These are phyloP conservation scores for Aciculoconidium aculeatum DNA, from an alignment of 805 yeast species.

Conservation along the genomic window DNA sequence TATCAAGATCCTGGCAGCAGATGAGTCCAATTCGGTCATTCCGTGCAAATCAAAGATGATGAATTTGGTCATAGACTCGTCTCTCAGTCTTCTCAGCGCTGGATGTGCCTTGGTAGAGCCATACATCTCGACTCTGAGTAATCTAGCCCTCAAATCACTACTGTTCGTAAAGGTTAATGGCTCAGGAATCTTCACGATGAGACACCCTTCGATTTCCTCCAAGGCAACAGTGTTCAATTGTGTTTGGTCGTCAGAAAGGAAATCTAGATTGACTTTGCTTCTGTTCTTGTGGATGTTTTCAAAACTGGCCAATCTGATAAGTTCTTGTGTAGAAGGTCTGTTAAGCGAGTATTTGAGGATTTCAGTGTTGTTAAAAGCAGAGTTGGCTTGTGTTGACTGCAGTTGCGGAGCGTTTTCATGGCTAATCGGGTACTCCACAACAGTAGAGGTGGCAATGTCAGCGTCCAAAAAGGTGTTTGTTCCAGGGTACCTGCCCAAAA, in stretches of 20 bases:
- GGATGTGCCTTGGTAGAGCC: conserved; percentile 42
- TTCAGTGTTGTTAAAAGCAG: too few relatives aligned
- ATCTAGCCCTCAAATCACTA: conserved; percentile 31
- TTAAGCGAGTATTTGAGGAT: too few relatives aligned
- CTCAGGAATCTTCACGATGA: conserved; percentile 38
- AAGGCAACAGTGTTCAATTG: conserved; percentile 30
- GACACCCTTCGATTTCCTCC: conserved; percentile 41
- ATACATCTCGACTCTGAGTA: conserved; percentile 36
- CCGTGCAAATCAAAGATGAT: conserved; percentile 38
- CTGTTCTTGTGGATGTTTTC: conserved; percentile 4
- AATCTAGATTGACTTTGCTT: conserved; percentile 16
- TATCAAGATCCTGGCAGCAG: conserved; percentile 34
- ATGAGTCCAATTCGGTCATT: conserved; percentile 37
- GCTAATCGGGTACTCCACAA: conserved; percentile 1
- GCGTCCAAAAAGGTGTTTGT: conserved; percentile 38
- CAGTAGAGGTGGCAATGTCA: conserved; percentile 19
- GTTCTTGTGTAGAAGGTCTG: conserved; percentile 2
- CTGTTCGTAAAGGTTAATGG: conserved; percentile 39
- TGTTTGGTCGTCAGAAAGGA: conserved; percentile 31
- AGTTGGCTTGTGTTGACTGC: too few relatives aligned
- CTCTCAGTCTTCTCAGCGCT: conserved; percentile 31
- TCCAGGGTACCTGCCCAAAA: conserved; percentile 54
- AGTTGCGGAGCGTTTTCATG: conserved; percentile 1
- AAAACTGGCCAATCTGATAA: conserved; percentile 5
- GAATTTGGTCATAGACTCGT: conserved; percentile 33